phyloP scores from a whole-genome alignment of 2,329 filamentous ascomycete species.

The Ascochyta koolunga region DNA sequence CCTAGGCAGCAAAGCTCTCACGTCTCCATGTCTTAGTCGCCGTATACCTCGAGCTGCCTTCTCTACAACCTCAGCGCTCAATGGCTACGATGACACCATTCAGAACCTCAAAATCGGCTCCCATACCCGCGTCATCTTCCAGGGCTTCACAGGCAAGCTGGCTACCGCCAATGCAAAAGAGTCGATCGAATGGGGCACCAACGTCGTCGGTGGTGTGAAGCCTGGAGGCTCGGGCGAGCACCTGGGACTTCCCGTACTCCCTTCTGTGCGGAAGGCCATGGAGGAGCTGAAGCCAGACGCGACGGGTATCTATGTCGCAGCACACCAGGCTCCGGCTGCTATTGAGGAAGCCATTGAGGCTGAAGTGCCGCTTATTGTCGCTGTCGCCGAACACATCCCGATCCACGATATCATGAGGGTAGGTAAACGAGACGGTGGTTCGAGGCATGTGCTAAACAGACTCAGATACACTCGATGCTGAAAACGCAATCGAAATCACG shows the following conservation, averaged over 20 bases:
- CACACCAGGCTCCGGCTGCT: slow-evolving; percentile 72
- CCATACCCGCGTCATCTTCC: slow-evolving; percentile 71
- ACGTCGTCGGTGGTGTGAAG: slow-evolving; percentile 78
- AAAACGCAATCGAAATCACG: slow-evolving; percentile 73
- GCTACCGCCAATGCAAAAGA: slow-evolving; percentile 79
- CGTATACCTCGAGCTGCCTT: slow-evolving; percentile 27
- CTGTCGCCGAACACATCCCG: slow-evolving; percentile 80
- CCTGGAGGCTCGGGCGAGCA: slow-evolving; percentile 74
- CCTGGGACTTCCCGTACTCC: slow-evolving; percentile 73
- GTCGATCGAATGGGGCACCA: slow-evolving; percentile 78
- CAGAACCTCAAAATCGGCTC: slow-evolving; percentile 69
- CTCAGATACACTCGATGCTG: slow-evolving; percentile 70
- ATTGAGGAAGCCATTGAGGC: slow-evolving; percentile 83
- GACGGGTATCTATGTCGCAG: slow-evolving; percentile 79
- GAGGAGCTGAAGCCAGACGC: slow-evolving; percentile 75
- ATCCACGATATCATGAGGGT: slow-evolving; percentile 78
- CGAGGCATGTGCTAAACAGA: slow-evolving; percentile 7
- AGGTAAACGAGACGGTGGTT: slow-evolving; percentile 26
- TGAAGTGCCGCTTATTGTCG: slow-evolving; percentile 77
- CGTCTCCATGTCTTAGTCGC: background rate
- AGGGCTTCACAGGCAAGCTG: slow-evolving; percentile 72
- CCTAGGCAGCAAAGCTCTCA: slow-evolving; percentile 15
- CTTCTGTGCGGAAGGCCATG: slow-evolving; percentile 71
- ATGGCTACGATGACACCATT: slow-evolving; percentile 66
- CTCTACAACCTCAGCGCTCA: slow-evolving; percentile 37